Conservation (phyloP, 2,329 filamentous ascomycete genomes). For the Hymenoscyphus scutula region DNA sequence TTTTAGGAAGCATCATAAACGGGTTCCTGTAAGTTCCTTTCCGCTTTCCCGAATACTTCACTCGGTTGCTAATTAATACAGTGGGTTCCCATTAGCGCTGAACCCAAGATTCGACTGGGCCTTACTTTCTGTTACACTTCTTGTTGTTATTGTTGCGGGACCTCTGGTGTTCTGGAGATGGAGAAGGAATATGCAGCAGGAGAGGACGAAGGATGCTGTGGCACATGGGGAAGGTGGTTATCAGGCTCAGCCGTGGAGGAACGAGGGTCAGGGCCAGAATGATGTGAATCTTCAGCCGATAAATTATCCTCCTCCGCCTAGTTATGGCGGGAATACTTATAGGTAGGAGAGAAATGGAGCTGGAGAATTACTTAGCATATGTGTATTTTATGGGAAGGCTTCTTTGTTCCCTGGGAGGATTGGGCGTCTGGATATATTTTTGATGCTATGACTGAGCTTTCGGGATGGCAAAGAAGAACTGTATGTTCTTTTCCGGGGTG, state of each 20-base stretch:
- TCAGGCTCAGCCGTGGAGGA: conserved; percentile 12
- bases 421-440: background rate
- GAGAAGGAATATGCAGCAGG: conserved; percentile 11
- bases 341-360: background rate
- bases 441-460: background rate
- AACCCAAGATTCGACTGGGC: conserved; percentile 47
- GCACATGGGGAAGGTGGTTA: conserved; percentile 4
- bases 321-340: background rate
- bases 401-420: background rate
- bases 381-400: background rate
- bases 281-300: conserved; percentile 12
- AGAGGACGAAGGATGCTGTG: conserved; percentile 6
- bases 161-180: conserved; percentile 15
- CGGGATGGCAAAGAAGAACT: no score
- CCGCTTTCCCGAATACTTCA: background rate
- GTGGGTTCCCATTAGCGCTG: conserved; percentile 57
- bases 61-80: conserved; percentile 28
- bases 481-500: no score
- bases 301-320: conserved; percentile 6
- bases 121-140: conserved; percentile 45
- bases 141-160: conserved; percentile 42
- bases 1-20: conserved; percentile 54
- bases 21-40: conserved; percentile 51
- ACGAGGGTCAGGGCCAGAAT: background rate
- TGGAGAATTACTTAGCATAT: background rate